Evolutionary conservation across 2,329 filamentous ascomycete genomes (phyloP), one percentile per base, ranked within the genome.

Genomic region (Colletotrichum chlorophyti): DNA sequence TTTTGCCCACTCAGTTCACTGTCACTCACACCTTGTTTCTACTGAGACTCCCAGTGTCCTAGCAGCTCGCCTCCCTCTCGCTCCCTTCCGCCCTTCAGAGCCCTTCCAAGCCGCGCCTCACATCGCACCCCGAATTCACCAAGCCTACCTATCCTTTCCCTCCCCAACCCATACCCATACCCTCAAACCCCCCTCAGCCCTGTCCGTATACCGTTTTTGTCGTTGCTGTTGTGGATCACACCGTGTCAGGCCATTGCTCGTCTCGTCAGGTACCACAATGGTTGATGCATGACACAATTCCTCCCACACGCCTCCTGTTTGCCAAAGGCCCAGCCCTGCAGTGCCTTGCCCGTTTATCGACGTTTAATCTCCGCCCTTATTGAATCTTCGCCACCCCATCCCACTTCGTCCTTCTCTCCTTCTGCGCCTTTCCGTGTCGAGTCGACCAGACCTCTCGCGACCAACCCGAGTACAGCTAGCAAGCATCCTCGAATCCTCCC

Each of bases 401-500:
- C 31, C 46, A 45, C 27, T 47, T 43, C 51, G 37, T 58, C 29
- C 37, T 50, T 53, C 50, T 62, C 53, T 62, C 47, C 46, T 58
- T 51, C 45, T 57, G 57, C 57, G 43, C 51, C 51, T 49, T 55
- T 45, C 51, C 57, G 57, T 50, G 57, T 60, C 51, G 51, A 60
- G 51, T 50, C 57, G 51, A 57, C 51, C 21, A 60, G 51, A 59
- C 40, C 34, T 63, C 60, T 48, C 65, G 54, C 27, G 32, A 54
- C 51, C 35, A 53, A 54, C 47, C 52, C 57, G 57, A 50, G 38
- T 49, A 26, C 57, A 43, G 55, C 43, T 43, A 26, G 51, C 55
- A 51, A 59, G 51, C 43, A 60, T 23, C 34, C 38, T 21, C 11
- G 21, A 12, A 57, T 62, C 65, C 64, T 67, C 65, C 68, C 64